Evolutionary conservation across 805 yeast genomes (phyloP).

Genomic region (Lipomyces spencermartinsiae): DNA sequence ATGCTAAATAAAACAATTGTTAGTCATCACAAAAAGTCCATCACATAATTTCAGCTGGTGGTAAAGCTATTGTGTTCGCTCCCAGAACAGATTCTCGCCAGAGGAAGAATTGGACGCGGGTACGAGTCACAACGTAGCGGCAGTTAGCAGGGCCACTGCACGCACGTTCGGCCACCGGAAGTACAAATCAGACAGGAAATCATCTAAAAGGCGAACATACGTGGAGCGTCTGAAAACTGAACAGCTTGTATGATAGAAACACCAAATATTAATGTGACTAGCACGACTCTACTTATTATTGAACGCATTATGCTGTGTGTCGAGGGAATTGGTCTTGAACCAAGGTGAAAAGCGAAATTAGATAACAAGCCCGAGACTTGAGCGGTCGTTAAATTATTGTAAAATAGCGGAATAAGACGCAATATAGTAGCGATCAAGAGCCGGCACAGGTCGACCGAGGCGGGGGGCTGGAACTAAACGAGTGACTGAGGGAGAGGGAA

Average conservation of each 20-base stretch:
- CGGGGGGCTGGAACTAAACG: not conserved
- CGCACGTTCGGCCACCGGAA: not conserved
- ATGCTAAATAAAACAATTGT: constrained; percentile 15
- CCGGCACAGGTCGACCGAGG: not conserved
- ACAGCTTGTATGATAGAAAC: constrained; percentile 2
- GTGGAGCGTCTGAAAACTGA: constrained; percentile 7
- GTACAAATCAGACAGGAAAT: not conserved
- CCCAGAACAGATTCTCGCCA: not conserved
- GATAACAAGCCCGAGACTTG: not conserved
- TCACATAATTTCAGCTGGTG: not conserved
- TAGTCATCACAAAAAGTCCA: not conserved
- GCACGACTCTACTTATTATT: constrained; percentile 8
- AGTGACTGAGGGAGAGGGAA: not conserved
- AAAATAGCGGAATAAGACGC: not conserved
- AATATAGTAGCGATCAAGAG: not conserved
- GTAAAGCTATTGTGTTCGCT: not conserved
- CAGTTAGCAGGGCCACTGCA: not conserved
- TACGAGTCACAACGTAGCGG: not conserved
- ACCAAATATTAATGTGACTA: not conserved
- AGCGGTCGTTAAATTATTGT: not conserved
- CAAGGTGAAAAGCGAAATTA: not conserved
- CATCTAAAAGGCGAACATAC: not conserved
- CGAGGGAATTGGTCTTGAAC: not conserved
- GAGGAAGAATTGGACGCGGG: too few species aligned
- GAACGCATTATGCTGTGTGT: constrained; percentile 7